Evolutionary conservation across 805 yeast species (phyloP).

Genomic region (Pichia ethanolica): DNA sequence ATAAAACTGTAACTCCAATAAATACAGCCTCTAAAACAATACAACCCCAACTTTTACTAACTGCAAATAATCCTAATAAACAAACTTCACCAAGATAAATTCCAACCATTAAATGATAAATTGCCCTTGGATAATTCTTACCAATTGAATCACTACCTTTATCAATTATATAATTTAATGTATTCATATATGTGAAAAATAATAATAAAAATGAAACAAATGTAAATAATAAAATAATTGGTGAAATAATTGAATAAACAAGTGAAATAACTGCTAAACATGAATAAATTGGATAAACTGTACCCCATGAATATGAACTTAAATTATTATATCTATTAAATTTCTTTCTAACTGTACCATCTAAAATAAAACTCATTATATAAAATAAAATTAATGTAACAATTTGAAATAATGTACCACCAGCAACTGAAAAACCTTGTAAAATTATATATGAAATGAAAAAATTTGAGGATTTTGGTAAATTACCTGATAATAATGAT

Average conservation of each 20-base stretch:
- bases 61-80: conserved; percentile 76
- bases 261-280: conserved; percentile 62
- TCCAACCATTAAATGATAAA: conserved; percentile 84
- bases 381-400: conserved; percentile 53
- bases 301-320: conserved; percentile 60
- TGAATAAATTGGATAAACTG: conserved; percentile 68
- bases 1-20: conserved; percentile 56
- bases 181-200: conserved; percentile 74
- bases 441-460: conserved; percentile 59
- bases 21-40: conserved; percentile 66
- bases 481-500: conserved; percentile 52
- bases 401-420: conserved; percentile 59
- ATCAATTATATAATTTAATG: conserved; percentile 59
- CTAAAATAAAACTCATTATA: conserved; percentile 48
- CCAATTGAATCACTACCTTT: conserved; percentile 76
- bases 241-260: conserved; percentile 69
- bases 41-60: conserved; percentile 95
- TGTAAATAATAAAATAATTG: conserved; percentile 72
- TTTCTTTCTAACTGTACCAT: conserved; percentile 61
- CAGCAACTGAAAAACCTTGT: conserved; percentile 61
- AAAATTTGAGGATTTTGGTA: conserved; percentile 70
- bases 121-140: conserved; percentile 75
- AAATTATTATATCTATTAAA: conserved; percentile 51
- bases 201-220: conserved; percentile 61
- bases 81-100: conserved; percentile 83